Evolutionary conservation across 2,329 filamentous ascomycete genomes (phyloP).

Genomic region (Dactylellina drechsleri): DNA sequence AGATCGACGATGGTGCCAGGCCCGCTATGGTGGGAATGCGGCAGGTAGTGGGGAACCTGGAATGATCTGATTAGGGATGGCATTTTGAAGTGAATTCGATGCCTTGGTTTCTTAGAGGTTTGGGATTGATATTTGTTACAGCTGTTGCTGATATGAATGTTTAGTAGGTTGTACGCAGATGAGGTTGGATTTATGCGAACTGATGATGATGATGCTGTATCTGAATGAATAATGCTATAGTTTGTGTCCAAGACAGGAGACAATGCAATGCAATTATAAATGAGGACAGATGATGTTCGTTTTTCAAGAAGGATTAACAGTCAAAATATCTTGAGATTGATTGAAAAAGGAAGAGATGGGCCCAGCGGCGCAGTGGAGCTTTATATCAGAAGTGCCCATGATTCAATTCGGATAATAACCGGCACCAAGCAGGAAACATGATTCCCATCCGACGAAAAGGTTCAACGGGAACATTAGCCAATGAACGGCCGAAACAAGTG

Average conservation of each 20-base stretch:
- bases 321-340: too few relatives aligned
- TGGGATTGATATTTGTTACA: slow-evolving; percentile 16
- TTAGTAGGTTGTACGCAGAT: neutral
- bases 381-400: too few relatives aligned
- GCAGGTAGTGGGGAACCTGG: slow-evolving; percentile 44
- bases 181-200: slow-evolving; percentile 2
- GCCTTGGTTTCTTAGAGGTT: slow-evolving; percentile 1
- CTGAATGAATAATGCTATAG: slow-evolving; percentile 32
- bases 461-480: slow-evolving; percentile 55
- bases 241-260: slow-evolving; percentile 7
- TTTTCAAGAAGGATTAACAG: neutral
- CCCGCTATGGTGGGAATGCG: slow-evolving; percentile 43
- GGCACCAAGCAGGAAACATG: slow-evolving; percentile 48
- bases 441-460: slow-evolving; percentile 50
- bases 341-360: too few relatives aligned
- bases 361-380: too few relatives aligned
- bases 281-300: slow-evolving; percentile 38
- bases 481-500: slow-evolving; percentile 37
- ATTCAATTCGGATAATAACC: slow-evolving; percentile 40
- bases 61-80: slow-evolving; percentile 51
- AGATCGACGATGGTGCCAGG: slow-evolving; percentile 51
- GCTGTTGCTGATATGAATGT: slow-evolving; percentile 17
- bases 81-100: slow-evolving; percentile 16
- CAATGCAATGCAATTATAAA: slow-evolving; percentile 50
- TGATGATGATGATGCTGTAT: slow-evolving; percentile 8